Percentiles rank a stretch among this genome's conserved stretches.
These are phyloP conservation scores for Rhodotorula toruloides DNA, from an alignment of 768 basidiomycete genomes.

Conservation along the genomic window DNA sequence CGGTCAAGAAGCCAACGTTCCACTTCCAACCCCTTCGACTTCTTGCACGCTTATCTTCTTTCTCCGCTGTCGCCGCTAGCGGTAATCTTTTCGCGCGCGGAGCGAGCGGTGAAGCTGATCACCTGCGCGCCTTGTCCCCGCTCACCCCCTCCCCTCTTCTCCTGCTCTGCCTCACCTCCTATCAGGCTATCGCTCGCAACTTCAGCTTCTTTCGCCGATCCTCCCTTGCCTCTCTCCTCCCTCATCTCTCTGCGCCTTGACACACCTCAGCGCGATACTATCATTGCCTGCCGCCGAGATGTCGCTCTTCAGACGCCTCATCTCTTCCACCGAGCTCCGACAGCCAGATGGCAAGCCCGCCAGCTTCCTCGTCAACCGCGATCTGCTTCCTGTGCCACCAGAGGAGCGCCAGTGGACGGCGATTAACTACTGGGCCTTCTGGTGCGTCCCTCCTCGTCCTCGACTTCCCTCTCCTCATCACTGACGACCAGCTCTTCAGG, in stretches of 20 bases:
- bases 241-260: neutral
- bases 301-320: neutral
- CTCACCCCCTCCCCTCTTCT: neutral
- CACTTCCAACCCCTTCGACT: too few species aligned
- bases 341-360: neutral
- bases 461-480: neutral
- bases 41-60: too few species aligned
- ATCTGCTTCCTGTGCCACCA: slow-evolving; percentile 20
- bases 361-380: slow-evolving; percentile 16
- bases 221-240: neutral
- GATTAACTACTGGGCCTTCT: slow-evolving; percentile 16
- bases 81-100: too few species aligned
- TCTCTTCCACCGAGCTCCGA: slow-evolving; percentile 9
- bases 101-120: too few species aligned
- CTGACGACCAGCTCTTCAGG: slow-evolving; percentile 16
- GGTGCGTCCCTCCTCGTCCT: neutral
- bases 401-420: slow-evolving; percentile 16
- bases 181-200: slow-evolving; percentile 3
- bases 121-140: neutral
- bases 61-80: too few species aligned
- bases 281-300: too few species aligned
- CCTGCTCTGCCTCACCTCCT: neutral
- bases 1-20: too few species aligned
- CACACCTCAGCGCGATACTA: neutral
- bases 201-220: neutral